Evolutionary conservation across 2,329 filamentous ascomycete species (phyloP), one percentile per base, ranked within the genome.

Genomic region (Metarhizium guizhouense): DNA sequence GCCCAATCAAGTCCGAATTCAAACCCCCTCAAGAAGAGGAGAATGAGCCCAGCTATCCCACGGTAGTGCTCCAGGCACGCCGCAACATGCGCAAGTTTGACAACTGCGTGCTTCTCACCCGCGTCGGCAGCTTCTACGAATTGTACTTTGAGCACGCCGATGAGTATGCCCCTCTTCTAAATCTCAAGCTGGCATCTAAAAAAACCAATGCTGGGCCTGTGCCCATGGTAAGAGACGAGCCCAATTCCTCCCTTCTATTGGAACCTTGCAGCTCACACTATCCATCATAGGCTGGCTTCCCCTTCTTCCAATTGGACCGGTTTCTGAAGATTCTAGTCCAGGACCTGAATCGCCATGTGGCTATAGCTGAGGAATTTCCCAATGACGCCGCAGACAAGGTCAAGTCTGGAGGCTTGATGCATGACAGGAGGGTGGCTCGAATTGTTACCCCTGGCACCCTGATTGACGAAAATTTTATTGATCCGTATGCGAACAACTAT

Each of bases 401-500:
- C 60, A 93, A 86, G 67, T 80, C 84, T 20, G 89, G 89, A 14
- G 90, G 90, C 3, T 74, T 93, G 60, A 78, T 93, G 76, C 95
- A 94, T 68, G 88, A 95, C 67, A 86, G 94, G 30, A 85, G 79
- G 62, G 90, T 99, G 14, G 83, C 89, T 18, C 85, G 94, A 56
- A 86, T 99, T 62, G 84, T 99, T 65, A 97, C 94, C 0, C 91
- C 94, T 1, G 94, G 94, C 20, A 99, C 94, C 1, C 76, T 99
- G 54, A 96, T 99, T 61, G 94, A 99, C 70, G 94, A 99, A 72
- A 92, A 91, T 64, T 99, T 97, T 70, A 91, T 99, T 77, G 90
- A 97, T 67, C 90, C 91, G 1, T 93, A 88, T 67, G 85, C 89
- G 64, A 96, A 94, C 71, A 97, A 96, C 68, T 99, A 93, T 69